phyloP scores from a whole-genome alignment of 768 basidiomycete species.

The Leccinum truebloodii region DNA sequence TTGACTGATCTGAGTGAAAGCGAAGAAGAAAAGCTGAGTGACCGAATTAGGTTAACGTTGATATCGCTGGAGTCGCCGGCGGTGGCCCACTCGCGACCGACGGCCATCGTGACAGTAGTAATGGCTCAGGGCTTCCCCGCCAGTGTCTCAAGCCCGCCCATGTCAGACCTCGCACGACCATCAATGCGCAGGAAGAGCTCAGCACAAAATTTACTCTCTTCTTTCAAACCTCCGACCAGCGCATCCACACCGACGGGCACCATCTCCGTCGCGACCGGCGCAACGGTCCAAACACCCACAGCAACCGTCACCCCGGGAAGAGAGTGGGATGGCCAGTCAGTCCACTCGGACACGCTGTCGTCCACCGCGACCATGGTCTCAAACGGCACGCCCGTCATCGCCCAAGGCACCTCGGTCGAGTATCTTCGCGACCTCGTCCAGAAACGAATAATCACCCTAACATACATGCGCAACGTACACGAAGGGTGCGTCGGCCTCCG shows the following conservation, averaged over 20 bases:
- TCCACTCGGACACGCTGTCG: conserved; percentile 48
- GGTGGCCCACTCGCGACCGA: conserved; percentile 12
- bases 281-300: conserved; percentile 36
- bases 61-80: background rate
- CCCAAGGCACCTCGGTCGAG: conserved; percentile 74
- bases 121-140: conserved; percentile 25
- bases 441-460: conserved; percentile 83
- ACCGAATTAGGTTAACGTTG: conserved; percentile 23
- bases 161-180: conserved; percentile 45
- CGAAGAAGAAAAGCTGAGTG: conserved; percentile 6
- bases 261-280: conserved; percentile 37
- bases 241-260: conserved; percentile 32
- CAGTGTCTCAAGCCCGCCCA: conserved; percentile 25
- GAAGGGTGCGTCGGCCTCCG: conserved; percentile 64
- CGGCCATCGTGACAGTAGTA: background rate
- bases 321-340: conserved; percentile 75
- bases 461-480: conserved; percentile 81
- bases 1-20: conserved; percentile 21
- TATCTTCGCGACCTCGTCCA: conserved; percentile 77
- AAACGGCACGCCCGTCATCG: conserved; percentile 29
- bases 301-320: conserved; percentile 44
- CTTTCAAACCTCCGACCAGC: conserved; percentile 52
- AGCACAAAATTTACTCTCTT: conserved; percentile 78
- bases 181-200: conserved; percentile 83
- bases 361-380: conserved; percentile 43